These are phyloP conservation scores for Hortiboletus rubellus DNA, from an alignment of 1,284 basidiomycete species.

Conservation along the genomic window DNA sequence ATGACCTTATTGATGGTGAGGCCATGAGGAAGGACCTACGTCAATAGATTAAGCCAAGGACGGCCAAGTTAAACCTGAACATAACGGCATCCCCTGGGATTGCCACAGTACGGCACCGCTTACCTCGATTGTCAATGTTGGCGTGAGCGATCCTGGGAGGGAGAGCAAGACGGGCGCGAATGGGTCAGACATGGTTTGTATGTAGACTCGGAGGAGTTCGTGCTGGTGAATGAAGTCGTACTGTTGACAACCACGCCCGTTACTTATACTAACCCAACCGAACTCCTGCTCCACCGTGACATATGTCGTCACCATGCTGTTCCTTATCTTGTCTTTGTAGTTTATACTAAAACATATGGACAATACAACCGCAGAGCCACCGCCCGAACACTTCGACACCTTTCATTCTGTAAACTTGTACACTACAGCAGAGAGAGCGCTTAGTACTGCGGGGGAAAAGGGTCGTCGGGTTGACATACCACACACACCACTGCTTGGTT, in stretches of 20 bases:
- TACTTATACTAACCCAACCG: background rate
- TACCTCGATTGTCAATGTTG: conserved; percentile 59
- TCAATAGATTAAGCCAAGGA: background rate
- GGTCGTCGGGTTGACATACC: conserved; percentile 47
- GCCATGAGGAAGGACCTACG: conserved; percentile 62
- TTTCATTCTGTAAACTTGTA: conserved; percentile 32
- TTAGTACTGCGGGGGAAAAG: background rate
- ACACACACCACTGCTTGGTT: conserved; percentile 80
- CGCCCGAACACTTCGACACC: background rate
- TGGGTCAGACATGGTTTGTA: conserved; percentile 39
- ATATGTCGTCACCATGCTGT: background rate
- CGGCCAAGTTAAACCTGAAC: background rate
- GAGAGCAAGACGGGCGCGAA: conserved; percentile 54
- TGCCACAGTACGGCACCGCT: conserved; percentile 4
- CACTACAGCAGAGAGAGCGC: conserved; percentile 9
- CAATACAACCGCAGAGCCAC: background rate
- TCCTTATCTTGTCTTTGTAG: conserved; percentile 10
- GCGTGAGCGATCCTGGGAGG: conserved; percentile 51
- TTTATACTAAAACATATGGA: too few relatives aligned
- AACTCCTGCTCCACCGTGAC: background rate
- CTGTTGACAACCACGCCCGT: background rate
- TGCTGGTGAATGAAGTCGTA: background rate
- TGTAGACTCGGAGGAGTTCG: background rate
- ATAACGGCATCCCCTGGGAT: background rate
- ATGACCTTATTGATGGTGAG: conserved; percentile 65